Evolutionary conservation across 1,139 yeast species (phyloP).

Genomic region (Zygosaccharomyces sapae): DNA sequence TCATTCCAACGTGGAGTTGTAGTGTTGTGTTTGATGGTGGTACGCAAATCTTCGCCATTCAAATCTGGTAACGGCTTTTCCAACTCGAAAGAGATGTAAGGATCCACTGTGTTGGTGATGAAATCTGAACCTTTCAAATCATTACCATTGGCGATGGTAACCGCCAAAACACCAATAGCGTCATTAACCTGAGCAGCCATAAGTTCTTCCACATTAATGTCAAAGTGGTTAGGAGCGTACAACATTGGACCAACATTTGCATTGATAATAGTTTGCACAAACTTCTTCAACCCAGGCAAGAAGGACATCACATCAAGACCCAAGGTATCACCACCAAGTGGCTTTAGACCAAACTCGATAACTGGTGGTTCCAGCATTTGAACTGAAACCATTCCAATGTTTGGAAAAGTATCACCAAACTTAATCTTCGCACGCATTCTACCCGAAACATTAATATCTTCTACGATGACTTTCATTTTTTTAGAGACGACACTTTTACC

Average conservation of each 20-base stretch:
- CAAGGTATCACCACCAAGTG: slow-evolving; percentile 82
- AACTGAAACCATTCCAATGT: slow-evolving; percentile 63
- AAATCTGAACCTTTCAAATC: slow-evolving; percentile 45
- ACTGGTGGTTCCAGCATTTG: slow-evolving; percentile 73
- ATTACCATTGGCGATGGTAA: slow-evolving; percentile 53
- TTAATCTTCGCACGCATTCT: slow-evolving; percentile 63
- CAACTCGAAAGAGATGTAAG: slow-evolving; percentile 51
- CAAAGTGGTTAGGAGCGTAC: slow-evolving; percentile 78
- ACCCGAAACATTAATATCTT: slow-evolving; percentile 72
- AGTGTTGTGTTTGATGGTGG: slow-evolving; percentile 53
- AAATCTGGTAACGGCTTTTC: slow-evolving; percentile 41
- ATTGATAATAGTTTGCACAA: slow-evolving; percentile 66
- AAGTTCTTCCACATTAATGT: slow-evolving; percentile 66
- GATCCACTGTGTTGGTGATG: slow-evolving; percentile 50
- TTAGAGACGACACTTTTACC: slow-evolving; percentile 77
- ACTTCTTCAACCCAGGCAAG: slow-evolving; percentile 72
- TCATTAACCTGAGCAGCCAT: slow-evolving; percentile 61
- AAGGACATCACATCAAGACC: slow-evolving; percentile 80
- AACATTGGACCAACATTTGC: slow-evolving; percentile 68
- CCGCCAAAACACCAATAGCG: slow-evolving; percentile 63
- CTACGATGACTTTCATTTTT: slow-evolving; percentile 69
- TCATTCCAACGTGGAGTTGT: slow-evolving; percentile 64
- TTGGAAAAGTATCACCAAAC: slow-evolving; percentile 64
- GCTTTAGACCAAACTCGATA: slow-evolving; percentile 73
- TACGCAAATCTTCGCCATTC: slow-evolving; percentile 42